phyloP scores from a whole-genome alignment of 2,329 filamentous ascomycete species.

The Clarireedia homoeocarpa region DNA sequence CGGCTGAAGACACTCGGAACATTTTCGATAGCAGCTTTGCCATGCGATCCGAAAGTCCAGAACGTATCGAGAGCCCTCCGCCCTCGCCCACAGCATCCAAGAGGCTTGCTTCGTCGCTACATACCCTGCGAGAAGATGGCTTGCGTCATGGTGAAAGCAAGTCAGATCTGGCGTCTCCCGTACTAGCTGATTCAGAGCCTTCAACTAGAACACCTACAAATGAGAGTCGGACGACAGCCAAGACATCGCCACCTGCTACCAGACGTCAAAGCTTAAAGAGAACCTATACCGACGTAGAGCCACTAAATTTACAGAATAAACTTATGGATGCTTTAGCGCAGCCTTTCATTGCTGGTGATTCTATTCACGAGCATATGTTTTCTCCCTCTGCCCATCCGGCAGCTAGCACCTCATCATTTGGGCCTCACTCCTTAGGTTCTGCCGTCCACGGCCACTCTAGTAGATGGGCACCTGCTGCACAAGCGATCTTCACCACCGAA shows the following conservation, averaged over 20 bases:
- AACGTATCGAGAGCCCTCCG: conserved; percentile 30
- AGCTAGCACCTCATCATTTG: conserved; percentile 28
- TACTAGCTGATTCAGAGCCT: conserved; percentile 34
- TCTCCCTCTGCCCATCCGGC: conserved; percentile 39
- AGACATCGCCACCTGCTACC: conserved; percentile 47
- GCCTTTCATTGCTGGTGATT: conserved; percentile 44
- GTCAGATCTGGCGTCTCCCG: conserved; percentile 15
- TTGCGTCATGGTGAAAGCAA: conserved; percentile 17
- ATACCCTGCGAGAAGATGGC: conserved; percentile 11
- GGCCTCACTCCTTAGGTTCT: conserved; percentile 36
- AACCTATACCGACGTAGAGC: conserved; percentile 77
- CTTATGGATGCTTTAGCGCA: conserved; percentile 79
- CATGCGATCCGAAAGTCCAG: conserved; percentile 44
- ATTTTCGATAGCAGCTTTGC: conserved; percentile 79
- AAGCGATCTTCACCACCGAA: conserved; percentile 97
- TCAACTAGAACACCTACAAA: conserved; percentile 49
- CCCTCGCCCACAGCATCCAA: conserved; percentile 20
- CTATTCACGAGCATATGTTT: conserved; percentile 21
- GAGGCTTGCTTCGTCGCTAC: conserved; percentile 10
- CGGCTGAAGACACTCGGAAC: conserved; percentile 60
- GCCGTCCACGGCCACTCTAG: conserved; percentile 81
- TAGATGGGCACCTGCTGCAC: conserved; percentile 81
- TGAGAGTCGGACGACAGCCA: conserved; percentile 45
- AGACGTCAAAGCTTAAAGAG: conserved; percentile 68
- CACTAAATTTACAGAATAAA: conserved; percentile 69